These are phyloP conservation scores for Boletales sp. DNA, from an alignment of 768 basidiomycete species.

Conservation along the genomic window DNA sequence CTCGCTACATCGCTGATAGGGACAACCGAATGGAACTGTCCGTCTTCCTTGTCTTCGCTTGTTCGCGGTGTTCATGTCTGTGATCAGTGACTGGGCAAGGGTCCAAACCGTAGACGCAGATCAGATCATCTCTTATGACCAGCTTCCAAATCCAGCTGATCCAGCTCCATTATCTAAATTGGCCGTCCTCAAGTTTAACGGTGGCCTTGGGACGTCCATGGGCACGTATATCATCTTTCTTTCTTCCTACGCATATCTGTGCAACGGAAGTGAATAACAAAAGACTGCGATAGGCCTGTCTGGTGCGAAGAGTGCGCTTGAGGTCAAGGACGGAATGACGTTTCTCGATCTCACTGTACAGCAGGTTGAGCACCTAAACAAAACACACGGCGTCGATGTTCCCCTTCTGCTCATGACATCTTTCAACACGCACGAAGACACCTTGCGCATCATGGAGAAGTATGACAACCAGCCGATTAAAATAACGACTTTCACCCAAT, in stretches of 20 bases:
- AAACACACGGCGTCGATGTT: slow-evolving; percentile 77
- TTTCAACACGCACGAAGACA: slow-evolving; percentile 97
- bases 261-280: slow-evolving; percentile 1
- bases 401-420: slow-evolving; percentile 99
- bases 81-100: slow-evolving; percentile 78
- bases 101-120: slow-evolving; percentile 85
- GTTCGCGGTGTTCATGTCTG: slow-evolving; percentile 3
- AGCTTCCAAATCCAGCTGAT: slow-evolving; percentile 58
- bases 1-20: slow-evolving; percentile 86
- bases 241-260: neutral
- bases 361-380: slow-evolving; percentile 96
- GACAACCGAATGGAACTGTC: slow-evolving; percentile 87
- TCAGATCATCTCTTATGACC: slow-evolving; percentile 80
- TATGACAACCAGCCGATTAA: slow-evolving; percentile 93
- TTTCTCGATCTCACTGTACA: slow-evolving; percentile 94
- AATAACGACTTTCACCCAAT: slow-evolving; percentile 91
- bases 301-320: slow-evolving; percentile 89
- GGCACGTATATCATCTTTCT: slow-evolving; percentile 41
- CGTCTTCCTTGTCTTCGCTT: slow-evolving; percentile 27
- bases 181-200: slow-evolving; percentile 93
- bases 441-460: slow-evolving; percentile 94
- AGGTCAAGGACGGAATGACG: slow-evolving; percentile 96
- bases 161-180: slow-evolving; percentile 81
- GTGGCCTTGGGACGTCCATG: slow-evolving; percentile 90
- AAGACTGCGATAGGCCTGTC: slow-evolving; percentile 54